Conservation (phyloP, 2,329 filamentous ascomycete genomes). For the Emmonsia crescens region DNA sequence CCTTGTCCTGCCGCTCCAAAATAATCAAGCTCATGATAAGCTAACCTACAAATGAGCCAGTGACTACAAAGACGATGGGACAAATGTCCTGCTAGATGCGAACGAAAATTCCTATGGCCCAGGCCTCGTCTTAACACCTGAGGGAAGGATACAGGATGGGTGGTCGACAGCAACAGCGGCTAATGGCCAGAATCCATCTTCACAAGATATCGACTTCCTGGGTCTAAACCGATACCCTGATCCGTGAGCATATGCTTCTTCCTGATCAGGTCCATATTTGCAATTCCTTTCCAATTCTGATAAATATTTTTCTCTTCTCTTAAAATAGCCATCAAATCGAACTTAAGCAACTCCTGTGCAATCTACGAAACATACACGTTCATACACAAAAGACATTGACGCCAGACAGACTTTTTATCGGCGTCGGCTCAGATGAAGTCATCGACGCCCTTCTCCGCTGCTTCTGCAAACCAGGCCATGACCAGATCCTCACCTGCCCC, state of each 20-base stretch:
- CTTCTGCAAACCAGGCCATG: slow-evolving; percentile 78
- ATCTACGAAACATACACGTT: slow-evolving; percentile 68
- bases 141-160: slow-evolving; percentile 36
- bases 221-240: slow-evolving; percentile 92
- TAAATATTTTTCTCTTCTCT: not conserved
- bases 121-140: slow-evolving; percentile 47
- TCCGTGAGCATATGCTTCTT: slow-evolving; percentile 39
- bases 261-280: not conserved
- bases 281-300: not conserved
- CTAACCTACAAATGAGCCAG: slow-evolving; percentile 39
- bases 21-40: not conserved
- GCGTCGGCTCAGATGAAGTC: slow-evolving; percentile 91
- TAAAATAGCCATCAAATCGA: slow-evolving; percentile 63
- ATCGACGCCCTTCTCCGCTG: slow-evolving; percentile 89
- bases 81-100: slow-evolving; percentile 88
- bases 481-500: slow-evolving; percentile 88
- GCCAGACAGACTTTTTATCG: slow-evolving; percentile 82
- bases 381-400: slow-evolving; percentile 65
- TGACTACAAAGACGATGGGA: slow-evolving; percentile 98
- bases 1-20: slow-evolving; percentile 1
- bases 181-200: slow-evolving; percentile 29
- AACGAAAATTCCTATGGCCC: slow-evolving; percentile 97
- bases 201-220: slow-evolving; percentile 60
- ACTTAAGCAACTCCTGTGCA: slow-evolving; percentile 78
- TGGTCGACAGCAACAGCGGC: slow-evolving; percentile 22